Evolutionary conservation across 768 basidiomycete species (phyloP).

Genomic region (Tricholoma matsutake): DNA sequence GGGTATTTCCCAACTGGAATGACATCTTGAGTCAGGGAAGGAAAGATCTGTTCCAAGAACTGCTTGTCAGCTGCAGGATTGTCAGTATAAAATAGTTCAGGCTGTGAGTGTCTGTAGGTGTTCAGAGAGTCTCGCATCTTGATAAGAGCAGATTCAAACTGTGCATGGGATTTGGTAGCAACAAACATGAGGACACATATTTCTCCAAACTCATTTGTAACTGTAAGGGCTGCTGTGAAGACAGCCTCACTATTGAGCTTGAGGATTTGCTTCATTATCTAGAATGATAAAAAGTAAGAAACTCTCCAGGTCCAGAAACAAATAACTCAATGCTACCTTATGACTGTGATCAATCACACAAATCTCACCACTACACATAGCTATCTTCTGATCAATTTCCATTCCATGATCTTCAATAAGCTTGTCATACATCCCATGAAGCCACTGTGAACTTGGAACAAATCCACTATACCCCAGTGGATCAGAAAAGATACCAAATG

Average conservation of each 20-base stretch:
- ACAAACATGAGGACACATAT: background rate
- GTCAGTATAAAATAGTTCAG: background rate
- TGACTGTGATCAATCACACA: background rate
- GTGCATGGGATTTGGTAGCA: background rate
- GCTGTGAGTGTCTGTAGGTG: background rate
- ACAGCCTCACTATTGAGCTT: background rate
- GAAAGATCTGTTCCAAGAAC: constrained; percentile 4
- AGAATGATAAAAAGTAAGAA: background rate
- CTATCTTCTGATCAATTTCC: background rate
- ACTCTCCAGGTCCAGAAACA: background rate
- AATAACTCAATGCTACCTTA: background rate
- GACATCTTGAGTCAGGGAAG: constrained; percentile 11
- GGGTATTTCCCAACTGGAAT: constrained; percentile 21
- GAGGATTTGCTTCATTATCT: background rate
- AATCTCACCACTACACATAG: background rate
- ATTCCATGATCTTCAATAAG: background rate
- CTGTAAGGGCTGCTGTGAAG: background rate
- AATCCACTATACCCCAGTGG: background rate
- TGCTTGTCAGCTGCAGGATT: background rate
- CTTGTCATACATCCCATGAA: too few species aligned
- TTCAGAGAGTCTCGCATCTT: background rate
- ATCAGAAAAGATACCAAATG: background rate
- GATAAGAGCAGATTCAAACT: background rate
- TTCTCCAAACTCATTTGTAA: background rate
- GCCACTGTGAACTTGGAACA: too few species aligned